Base-by-base conservation (phyloP, 371 early-diverging fungal species). In the Saksenaea oblongispora region DNA sequence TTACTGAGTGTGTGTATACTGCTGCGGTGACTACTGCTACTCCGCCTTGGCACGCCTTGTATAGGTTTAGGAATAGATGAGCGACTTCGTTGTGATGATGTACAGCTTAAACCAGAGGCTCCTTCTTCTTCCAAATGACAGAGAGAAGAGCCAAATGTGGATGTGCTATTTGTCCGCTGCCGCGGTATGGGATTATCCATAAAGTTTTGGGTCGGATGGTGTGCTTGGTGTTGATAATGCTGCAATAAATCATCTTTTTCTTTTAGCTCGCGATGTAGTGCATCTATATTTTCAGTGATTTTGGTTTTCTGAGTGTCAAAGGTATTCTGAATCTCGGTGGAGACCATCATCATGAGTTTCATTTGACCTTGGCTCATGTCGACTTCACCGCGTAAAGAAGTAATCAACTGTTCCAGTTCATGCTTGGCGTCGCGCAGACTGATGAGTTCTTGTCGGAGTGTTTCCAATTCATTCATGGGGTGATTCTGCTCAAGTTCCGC, bases 271-370 rank as follows among this genome's bases (percentile, higher is more conserved):
- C 64, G 39, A 34, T 66, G 59, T 15, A 78, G 26, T 1, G 54
- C 51, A 14, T 63, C 36, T 4, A 74, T 18, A 5, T 65, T 31
- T 7, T 47, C 24, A 14, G 66, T 36, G 28, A 68, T 61, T 9
- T 54, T 56, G 5, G 26, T 18, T 37, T 69, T 72, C 28, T 70
- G 70, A 3, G 7, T 26, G 5, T 64, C 66, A 37, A 70, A 72
- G 9, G 69, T 70, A 11, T 75, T 66, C 61, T 75, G 75, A 36
- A 72, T 72, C 26, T 75, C 72, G 0, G 70, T 67, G 1, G 75
- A 75, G 0, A 75, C 72, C 13, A 58, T 39, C 75, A 75, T 70
- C 62, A 75, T 65, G 14, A 75, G 36, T 5, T 27, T 41, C 70
- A 69, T 72, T n/a, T 75, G 70, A 26, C 66, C 44, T 24, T 70